A percentile compares a stretch with the other conserved stretches of the same genome.
Evolutionary conservation across 164 flowering plant genomes (phyloP).

Genomic region (Pachysandra terminalis): DNA sequence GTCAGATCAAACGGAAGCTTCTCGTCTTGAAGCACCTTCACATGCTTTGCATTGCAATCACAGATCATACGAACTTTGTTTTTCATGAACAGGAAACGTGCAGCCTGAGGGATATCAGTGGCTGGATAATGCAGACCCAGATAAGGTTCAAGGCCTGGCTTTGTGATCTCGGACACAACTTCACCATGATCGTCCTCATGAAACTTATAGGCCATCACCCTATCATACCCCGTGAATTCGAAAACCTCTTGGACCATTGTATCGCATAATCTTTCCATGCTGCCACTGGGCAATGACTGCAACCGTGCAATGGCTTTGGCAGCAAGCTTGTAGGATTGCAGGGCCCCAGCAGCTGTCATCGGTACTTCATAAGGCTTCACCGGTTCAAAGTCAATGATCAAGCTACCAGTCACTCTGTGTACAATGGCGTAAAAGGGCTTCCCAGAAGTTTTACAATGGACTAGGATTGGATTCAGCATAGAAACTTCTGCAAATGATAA

Average conservation of each 20-base stretch:
- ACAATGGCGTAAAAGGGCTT: conserved; percentile 83
- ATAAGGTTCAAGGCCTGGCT: conserved; percentile 76
- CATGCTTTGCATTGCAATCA: conserved; percentile 71
- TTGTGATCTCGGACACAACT: conserved; percentile 69
- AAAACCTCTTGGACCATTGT: conserved; percentile 82
- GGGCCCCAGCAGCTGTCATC: conserved; percentile 90
- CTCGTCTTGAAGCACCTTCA: conserved; percentile 77
- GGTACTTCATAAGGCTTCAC: conserved; percentile 85
- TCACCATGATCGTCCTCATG: conserved; percentile 94
- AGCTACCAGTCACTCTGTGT: conserved; percentile 73
- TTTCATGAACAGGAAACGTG: conserved; percentile 83
- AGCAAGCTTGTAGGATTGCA: conserved; percentile 87
- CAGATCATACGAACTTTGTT: conserved; percentile 85
- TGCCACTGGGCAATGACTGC: conserved; percentile 80
- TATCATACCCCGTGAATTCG: conserved; percentile 87
- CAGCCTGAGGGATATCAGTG: conserved; percentile 89
- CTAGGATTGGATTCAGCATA: conserved; percentile 73
- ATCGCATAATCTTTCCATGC: conserved; percentile 71
- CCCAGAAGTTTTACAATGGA: conserved; percentile 85
- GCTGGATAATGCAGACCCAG: conserved; percentile 93
- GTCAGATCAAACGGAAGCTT: conserved; percentile 73
- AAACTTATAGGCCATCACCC: conserved; percentile 88
- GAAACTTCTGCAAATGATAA: conserved; percentile 71
- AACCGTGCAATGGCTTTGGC: conserved; percentile 75
- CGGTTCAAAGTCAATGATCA: conserved; percentile 81